Percentiles rank a stretch among this genome's conserved stretches.
phyloP scores from a whole-genome alignment of 306 rosid species.

The Betula pendula region DNA sequence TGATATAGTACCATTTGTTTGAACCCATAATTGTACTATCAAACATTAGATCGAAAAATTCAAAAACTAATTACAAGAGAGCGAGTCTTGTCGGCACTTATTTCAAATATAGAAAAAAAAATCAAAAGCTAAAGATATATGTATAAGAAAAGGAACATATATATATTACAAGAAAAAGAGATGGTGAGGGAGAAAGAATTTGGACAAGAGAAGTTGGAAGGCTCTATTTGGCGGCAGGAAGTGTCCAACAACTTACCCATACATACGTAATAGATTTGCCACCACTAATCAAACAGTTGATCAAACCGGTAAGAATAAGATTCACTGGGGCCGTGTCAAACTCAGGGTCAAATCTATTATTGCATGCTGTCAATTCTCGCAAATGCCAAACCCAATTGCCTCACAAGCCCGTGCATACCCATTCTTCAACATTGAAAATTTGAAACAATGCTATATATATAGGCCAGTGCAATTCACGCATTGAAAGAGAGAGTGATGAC shows the following conservation, averaged over 20 bases:
- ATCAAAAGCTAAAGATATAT: too few relatives aligned
- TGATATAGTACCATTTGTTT: too few relatives aligned
- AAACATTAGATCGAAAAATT: too few relatives aligned
- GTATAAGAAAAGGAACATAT: too few relatives aligned
- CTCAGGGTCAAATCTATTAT: conserved; percentile 47
- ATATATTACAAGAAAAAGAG: background rate
- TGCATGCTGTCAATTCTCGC: conserved; percentile 4
- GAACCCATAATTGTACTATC: too few relatives aligned
- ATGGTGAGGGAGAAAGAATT: background rate
- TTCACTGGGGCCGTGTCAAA: conserved; percentile 44
- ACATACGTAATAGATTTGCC: conserved; percentile 33
- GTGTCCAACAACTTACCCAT: conserved; percentile 29
- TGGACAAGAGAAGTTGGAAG: background rate
- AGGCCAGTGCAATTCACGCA: background rate
- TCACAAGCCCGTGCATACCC: background rate
- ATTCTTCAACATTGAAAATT: background rate
- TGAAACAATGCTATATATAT: too few relatives aligned
- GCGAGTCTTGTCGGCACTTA: too few relatives aligned
- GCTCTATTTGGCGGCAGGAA: conserved; percentile 42
- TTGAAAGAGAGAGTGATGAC: background rate
- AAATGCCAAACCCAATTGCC: background rate
- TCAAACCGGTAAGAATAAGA: conserved; percentile 45
- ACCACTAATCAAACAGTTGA: conserved; percentile 19
- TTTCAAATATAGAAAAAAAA: too few relatives aligned
- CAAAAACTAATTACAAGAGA: too few relatives aligned